These are phyloP conservation scores for Biscogniauxia mediterranea DNA, from an alignment of 2,329 filamentous ascomycete genomes.

Conservation along the genomic window DNA sequence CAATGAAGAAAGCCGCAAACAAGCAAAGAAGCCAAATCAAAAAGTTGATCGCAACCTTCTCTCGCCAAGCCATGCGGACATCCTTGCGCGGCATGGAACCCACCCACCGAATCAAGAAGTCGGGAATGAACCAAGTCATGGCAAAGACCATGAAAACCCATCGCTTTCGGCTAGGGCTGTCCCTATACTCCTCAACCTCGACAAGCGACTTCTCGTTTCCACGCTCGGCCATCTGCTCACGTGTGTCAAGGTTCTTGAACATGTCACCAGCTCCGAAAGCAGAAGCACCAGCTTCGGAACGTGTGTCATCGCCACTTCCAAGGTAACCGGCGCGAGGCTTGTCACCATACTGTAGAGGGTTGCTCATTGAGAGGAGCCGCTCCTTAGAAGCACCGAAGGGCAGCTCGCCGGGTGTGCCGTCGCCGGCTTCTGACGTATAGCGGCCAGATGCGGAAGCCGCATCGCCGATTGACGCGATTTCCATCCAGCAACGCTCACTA, in stretches of 20 bases:
- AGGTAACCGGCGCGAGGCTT: constrained; percentile 80
- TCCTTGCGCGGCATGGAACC: constrained; percentile 91
- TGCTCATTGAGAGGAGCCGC: constrained; percentile 50
- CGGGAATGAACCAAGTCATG: constrained; percentile 84
- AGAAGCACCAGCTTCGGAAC: constrained; percentile 90
- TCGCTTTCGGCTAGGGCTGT: constrained; percentile 78
- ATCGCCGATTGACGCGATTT: constrained; percentile 75
- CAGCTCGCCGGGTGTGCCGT: constrained; percentile 55
- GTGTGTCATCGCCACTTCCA: constrained; percentile 74
- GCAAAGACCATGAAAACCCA: constrained; percentile 85
- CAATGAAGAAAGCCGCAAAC: constrained; percentile 81
- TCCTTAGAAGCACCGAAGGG: constrained; percentile 64
- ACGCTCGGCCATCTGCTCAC: constrained; percentile 92
- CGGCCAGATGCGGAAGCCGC: constrained; percentile 51
- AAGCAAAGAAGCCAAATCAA: constrained; percentile 89
- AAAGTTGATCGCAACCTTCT: constrained; percentile 97
- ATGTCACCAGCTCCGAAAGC: constrained; percentile 91
- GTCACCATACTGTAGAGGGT: constrained; percentile 66
- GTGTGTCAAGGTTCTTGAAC: constrained; percentile 95
- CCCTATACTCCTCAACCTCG: constrained; percentile 81
- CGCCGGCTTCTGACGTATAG: constrained; percentile 62
- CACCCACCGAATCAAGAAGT: constrained; percentile 72
- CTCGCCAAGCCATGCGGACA: constrained; percentile 88
- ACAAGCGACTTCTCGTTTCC: constrained; percentile 86
- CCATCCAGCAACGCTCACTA: constrained; percentile 93